Percentiles rank a stretch among this genome's conserved stretches.
These are phyloP conservation scores for Rhizophagus prolifer DNA, from an alignment of 192 early-diverging fungal genomes.

Conservation along the genomic window DNA sequence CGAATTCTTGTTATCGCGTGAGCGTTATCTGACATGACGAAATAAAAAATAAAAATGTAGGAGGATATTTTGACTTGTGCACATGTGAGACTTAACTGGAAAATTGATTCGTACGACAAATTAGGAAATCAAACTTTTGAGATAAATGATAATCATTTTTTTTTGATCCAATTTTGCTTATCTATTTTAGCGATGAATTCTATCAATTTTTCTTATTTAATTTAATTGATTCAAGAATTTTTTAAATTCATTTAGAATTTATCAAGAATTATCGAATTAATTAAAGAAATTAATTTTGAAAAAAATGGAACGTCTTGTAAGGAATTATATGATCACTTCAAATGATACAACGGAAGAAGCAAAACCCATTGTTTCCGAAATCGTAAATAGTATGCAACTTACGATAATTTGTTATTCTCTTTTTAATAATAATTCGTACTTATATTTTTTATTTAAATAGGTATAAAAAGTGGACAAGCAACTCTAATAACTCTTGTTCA, in stretches of 20 bases:
- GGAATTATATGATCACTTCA: constrained; percentile 24
- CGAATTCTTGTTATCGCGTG: not conserved
- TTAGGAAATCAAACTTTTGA: not conserved
- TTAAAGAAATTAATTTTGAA: constrained; percentile 51
- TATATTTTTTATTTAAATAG: constrained; percentile 15
- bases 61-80: not conserved
- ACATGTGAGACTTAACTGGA: not conserved
- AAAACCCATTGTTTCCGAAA: not conserved
- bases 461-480: constrained; percentile 48
- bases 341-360: constrained; percentile 11
- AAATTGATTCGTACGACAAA: not conserved
- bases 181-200: too few species aligned
- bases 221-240: too few species aligned
- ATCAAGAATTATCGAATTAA: not conserved
- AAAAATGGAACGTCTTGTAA: constrained; percentile 21
- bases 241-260: too few species aligned
- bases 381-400: not conserved
- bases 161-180: too few species aligned
- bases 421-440: not conserved
- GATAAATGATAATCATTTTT: too few species aligned
- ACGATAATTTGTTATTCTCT: not conserved
- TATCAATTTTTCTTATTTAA: too few species aligned
- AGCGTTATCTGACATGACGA: not conserved
- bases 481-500: constrained; percentile 79
- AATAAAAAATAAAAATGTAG: not conserved